Evolutionary conservation across 1,139 yeast species (phyloP).

Genomic region (Pichia sp.): DNA sequence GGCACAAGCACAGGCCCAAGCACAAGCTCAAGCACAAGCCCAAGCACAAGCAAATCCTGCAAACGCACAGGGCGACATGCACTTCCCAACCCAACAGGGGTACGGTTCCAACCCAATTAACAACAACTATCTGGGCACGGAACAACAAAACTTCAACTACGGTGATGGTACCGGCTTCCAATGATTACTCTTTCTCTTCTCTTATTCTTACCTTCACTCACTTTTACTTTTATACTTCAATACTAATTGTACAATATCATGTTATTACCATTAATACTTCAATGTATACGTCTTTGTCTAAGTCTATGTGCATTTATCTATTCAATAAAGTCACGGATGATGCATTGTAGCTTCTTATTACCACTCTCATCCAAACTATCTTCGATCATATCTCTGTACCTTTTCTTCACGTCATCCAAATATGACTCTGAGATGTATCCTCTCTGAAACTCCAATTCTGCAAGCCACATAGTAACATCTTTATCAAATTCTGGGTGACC

Average conservation of each 20-base stretch:
- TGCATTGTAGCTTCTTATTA: constrained; percentile 5
- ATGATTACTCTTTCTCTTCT: constrained; percentile 6
- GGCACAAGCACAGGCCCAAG: constrained; percentile 1
- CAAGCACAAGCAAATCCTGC: no score
- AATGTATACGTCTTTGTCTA: no score
- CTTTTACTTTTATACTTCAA: neutral
- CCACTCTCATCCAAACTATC: constrained; percentile 12
- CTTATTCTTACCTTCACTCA: neutral
- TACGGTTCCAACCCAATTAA: constrained; percentile 19
- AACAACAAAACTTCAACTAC: constrained; percentile 14
- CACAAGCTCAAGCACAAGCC: constrained; percentile 1
- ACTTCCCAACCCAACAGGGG: constrained; percentile 9
- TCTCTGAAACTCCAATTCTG: constrained; percentile 21
- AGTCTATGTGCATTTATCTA: neutral
- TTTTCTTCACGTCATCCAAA: constrained; percentile 22
- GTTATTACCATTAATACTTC: neutral
- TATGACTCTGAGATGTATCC: constrained; percentile 13
- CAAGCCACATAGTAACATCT: constrained; percentile 29
- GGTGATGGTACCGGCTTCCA: constrained; percentile 25
- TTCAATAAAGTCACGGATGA: constrained; percentile 1
- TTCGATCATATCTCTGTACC: constrained; percentile 11
- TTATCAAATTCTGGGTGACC: constrained; percentile 83
- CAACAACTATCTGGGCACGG: constrained; percentile 22
- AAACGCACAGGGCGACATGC: constrained; percentile 10
- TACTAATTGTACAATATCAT: neutral